A percentile compares a stretch with the other conserved stretches of the same genome.
Evolutionary conservation across 2,329 filamentous ascomycete genomes (phyloP).

Genomic region (Colletotrichum lupini): DNA sequence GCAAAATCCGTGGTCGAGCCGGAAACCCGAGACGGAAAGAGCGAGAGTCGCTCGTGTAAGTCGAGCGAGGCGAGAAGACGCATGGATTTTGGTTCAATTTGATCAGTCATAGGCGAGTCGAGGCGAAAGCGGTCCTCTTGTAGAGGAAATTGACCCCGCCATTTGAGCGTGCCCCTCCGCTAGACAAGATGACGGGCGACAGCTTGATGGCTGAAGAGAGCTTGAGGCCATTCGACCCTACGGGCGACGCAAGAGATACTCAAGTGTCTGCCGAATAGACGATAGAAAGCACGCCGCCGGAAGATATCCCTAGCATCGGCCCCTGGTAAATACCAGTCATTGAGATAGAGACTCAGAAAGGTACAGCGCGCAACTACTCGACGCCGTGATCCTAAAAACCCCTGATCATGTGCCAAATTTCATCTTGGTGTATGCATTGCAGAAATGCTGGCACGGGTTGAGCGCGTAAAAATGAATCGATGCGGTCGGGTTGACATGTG

Average conservation of each 20-base stretch:
- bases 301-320: not conserved
- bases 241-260: not conserved
- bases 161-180: not conserved
- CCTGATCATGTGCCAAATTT: too few relatives aligned
- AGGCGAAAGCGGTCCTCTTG: not conserved
- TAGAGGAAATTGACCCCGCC: not conserved
- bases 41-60: not conserved
- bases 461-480: not conserved
- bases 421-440: too few relatives aligned
- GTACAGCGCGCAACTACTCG: not conserved
- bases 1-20: not conserved
- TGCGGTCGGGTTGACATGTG: not conserved
- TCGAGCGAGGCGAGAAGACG: not conserved
- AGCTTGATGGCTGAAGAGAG: not conserved
- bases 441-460: not conserved
- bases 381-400: not conserved
- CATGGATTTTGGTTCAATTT: too few relatives aligned
- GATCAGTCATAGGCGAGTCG: not conserved
- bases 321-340: not conserved
- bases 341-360: not conserved
- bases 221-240: not conserved
- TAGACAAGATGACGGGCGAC: too few relatives aligned
- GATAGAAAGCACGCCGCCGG: not conserved
- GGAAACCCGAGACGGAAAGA: too few relatives aligned
- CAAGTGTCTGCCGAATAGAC: not conserved